Conservation (phyloP, 208 protist genomes). For the Trypanosoma vivax region DNA sequence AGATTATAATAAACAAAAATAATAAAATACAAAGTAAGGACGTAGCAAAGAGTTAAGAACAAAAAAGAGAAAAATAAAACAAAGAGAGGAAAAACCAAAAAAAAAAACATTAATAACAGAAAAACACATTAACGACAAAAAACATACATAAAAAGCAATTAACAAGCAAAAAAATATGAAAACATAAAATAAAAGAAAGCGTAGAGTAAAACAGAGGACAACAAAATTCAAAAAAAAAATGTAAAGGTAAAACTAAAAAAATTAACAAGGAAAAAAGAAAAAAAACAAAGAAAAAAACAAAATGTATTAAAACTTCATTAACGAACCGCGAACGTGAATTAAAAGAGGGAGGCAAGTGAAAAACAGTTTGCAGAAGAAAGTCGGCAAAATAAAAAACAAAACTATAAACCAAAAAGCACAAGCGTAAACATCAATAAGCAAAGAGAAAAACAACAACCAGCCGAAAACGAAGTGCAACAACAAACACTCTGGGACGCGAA, state of each 20-base stretch:
- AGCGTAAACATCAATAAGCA: no score
- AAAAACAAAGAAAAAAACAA: not conserved
- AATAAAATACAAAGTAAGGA: not conserved
- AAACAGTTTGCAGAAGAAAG: no score
- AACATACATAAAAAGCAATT: not conserved
- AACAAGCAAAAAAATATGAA: not conserved
- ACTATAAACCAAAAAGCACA: no score
- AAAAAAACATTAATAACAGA: not conserved
- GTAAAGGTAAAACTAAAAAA: not conserved
- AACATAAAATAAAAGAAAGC: not conserved
- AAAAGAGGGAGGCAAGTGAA: no score
- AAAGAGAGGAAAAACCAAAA: not conserved
- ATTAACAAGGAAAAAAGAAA: not conserved
- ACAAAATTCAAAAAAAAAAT: constrained; percentile 4
- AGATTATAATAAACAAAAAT: not conserved
- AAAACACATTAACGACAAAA: not conserved
- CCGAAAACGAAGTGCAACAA: no score
- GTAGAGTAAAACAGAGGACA: not conserved
- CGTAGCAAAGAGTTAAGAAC: not conserved
- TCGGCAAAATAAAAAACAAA: no score
- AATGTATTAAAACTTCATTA: no score
- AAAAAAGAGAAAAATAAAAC: not conserved
- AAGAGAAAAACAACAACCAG: no score
- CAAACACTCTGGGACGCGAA: no score
- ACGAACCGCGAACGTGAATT: no score